These are phyloP conservation scores for Citrus medica DNA, from an alignment of 345 rosid genomes.

Conservation along the genomic window DNA sequence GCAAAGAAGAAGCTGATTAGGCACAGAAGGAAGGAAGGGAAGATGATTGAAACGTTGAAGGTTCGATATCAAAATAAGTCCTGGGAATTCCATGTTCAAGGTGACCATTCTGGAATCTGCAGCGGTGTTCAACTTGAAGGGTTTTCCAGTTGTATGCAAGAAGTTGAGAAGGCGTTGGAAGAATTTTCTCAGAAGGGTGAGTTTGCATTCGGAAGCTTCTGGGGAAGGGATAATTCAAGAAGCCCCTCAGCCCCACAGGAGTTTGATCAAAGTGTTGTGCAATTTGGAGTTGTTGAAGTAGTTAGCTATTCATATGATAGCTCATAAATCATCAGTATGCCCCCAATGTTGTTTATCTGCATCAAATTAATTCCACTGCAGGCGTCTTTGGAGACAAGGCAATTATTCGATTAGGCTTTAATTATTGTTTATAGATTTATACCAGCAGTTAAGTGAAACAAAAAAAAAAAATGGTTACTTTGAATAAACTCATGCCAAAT, in stretches of 20 bases:
- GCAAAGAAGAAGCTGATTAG: conserved; percentile 43
- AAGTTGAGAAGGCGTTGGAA: conserved; percentile 54
- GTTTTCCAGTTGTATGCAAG: conserved; percentile 35
- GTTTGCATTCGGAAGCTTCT: conserved; percentile 91
- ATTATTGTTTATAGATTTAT: too few relatives aligned
- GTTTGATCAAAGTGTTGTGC: conserved; percentile 28
- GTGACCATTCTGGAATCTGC: neutral
- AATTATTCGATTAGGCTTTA: too few relatives aligned
- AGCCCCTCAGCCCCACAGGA: conserved; percentile 23
- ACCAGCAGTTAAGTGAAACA: too few relatives aligned
- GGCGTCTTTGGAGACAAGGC: neutral
- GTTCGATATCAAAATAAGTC: conserved; percentile 1
- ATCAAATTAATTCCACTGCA: neutral
- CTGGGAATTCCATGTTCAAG: conserved; percentile 20
- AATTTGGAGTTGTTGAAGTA: conserved; percentile 39
- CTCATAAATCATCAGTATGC: neutral
- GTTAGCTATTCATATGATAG: conserved; percentile 8
- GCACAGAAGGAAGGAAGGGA: conserved; percentile 16
- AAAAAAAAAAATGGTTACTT: too few relatives aligned
- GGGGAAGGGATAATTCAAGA: conserved; percentile 50
- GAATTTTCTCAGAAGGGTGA: conserved; percentile 55
- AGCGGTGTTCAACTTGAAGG: conserved; percentile 22
- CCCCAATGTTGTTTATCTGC: neutral
- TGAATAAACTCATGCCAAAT: too few relatives aligned
- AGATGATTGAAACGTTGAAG: conserved; percentile 5